Conservation (phyloP, 169 alveolate genomes). For the Plasmodium vivax region DNA sequence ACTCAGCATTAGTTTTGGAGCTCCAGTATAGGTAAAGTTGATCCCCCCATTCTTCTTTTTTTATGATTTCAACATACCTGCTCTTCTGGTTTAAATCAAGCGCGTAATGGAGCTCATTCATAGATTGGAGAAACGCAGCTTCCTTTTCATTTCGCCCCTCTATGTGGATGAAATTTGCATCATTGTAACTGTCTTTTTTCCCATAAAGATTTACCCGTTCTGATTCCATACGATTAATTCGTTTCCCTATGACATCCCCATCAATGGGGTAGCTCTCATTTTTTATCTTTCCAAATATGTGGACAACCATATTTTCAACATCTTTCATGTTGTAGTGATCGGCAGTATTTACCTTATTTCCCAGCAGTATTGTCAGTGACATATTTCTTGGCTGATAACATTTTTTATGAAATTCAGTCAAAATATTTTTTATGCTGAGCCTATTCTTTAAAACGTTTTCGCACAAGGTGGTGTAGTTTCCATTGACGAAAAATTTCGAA, state of each 20-base stretch:
- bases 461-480: conserved; percentile 68
- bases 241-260: background rate
- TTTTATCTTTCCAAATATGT: conserved; percentile 51
- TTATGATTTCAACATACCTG: conserved; percentile 49
- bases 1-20: conserved; percentile 48
- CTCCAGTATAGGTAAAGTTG: conserved; percentile 66
- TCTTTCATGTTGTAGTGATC: conserved; percentile 69
- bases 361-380: conserved; percentile 57
- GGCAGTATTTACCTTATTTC: conserved; percentile 20
- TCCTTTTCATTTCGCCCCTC: conserved; percentile 7
- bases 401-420: conserved; percentile 49
- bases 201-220: background rate
- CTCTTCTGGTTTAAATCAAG: conserved; percentile 61
- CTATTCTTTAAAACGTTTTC: conserved; percentile 62
- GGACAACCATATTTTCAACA: conserved; percentile 37
- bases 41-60: conserved; percentile 63
- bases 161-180: conserved; percentile 6
- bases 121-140: background rate
- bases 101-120: conserved; percentile 17
- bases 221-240: background rate
- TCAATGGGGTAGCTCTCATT: conserved; percentile 12
- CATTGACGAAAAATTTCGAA: conserved; percentile 58
- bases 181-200: background rate
- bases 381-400: conserved; percentile 74
- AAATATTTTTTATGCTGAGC: conserved; percentile 28